phyloP scores from a whole-genome alignment of 176 grass and related monocot genomes.

The Cenchrus americanus region DNA sequence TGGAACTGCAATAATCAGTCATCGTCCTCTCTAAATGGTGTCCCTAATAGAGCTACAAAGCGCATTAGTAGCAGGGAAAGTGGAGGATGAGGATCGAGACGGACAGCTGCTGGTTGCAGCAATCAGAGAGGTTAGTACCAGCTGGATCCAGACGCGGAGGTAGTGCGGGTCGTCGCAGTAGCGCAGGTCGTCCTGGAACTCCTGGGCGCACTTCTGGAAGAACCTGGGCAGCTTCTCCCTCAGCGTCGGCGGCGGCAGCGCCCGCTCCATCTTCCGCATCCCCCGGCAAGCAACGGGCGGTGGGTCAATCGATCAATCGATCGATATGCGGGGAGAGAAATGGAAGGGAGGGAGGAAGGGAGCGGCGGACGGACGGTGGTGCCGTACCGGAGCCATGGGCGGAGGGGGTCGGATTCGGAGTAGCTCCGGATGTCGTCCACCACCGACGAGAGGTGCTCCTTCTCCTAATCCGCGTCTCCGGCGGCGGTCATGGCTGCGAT shows the following conservation, averaged over 20 bases:
- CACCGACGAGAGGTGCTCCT: constrained; percentile 68
- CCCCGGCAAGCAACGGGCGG: constrained; percentile 35
- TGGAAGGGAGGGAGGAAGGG: not conserved
- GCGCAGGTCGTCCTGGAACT: constrained; percentile 65
- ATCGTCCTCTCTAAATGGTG: too few relatives aligned
- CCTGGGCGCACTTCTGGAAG: constrained; percentile 89
- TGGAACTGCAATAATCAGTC: not conserved
- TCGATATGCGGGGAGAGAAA: not conserved
- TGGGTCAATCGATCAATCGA: not conserved
- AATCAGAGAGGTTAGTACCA: constrained; percentile 33
- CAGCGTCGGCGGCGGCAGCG: constrained; percentile 53
- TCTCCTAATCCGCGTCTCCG: constrained; percentile 37
- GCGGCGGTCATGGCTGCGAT: constrained; percentile 54
- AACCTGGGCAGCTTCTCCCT: constrained; percentile 86
- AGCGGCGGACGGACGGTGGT: not conserved
- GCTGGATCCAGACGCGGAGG: constrained; percentile 83
- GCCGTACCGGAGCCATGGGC: constrained; percentile 76
- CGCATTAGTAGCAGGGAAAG: not conserved
- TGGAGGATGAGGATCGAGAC: not conserved
- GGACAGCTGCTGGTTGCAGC: not conserved
- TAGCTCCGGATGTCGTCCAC: constrained; percentile 69
- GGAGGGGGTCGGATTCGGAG: constrained; percentile 71
- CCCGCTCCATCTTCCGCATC: constrained; percentile 60
- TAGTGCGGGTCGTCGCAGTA: constrained; percentile 75
- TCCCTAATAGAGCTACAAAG: too few relatives aligned